Conservation (phyloP, 2,329 filamentous ascomycete species). For the Aureobasidium sp. region DNA sequence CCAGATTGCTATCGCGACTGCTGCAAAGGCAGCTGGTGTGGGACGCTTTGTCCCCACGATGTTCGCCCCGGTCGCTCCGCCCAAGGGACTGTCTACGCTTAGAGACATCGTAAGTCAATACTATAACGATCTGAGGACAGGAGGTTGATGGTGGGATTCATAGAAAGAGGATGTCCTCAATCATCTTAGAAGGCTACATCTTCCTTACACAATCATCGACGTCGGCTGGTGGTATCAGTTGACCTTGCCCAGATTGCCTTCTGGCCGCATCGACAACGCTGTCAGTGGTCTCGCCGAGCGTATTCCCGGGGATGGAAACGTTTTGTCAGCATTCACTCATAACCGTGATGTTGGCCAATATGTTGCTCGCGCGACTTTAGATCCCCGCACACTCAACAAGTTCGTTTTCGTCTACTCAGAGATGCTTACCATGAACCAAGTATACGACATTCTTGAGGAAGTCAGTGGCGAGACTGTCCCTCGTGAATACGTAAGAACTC, state of each 20-base stretch:
- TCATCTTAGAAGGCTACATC: conserved; percentile 51
- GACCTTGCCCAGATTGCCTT: conserved; percentile 49
- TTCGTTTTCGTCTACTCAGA: conserved; percentile 57
- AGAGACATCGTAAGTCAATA: conserved; percentile 33
- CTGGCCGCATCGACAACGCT: conserved; percentile 48
- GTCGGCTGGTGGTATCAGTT: conserved; percentile 67
- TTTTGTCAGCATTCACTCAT: conserved; percentile 51
- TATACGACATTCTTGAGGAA: conserved; percentile 52
- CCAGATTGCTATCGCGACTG: conserved; percentile 33
- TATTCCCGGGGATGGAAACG: conserved; percentile 36
- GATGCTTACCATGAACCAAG: conserved; percentile 51
- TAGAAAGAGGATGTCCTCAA: conserved; percentile 59
- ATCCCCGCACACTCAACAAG: conserved; percentile 60
- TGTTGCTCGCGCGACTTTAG: conserved; percentile 57
- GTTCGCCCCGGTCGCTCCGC: conserved; percentile 44
- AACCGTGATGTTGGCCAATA: conserved; percentile 60
- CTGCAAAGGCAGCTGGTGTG: conserved; percentile 35
- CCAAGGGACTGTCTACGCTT: conserved; percentile 49
- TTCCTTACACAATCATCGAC: conserved; percentile 65
- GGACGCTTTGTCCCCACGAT: conserved; percentile 37
- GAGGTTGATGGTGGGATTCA: too few relatives aligned
- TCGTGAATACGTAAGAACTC: conserved; percentile 33
- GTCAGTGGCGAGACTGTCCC: conserved; percentile 53
- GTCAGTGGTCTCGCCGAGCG: conserved; percentile 29
- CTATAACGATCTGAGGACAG: background rate